Conservation (phyloP, 352 stramenopile genomes). For the Phytophthora fragariaefolia region DNA sequence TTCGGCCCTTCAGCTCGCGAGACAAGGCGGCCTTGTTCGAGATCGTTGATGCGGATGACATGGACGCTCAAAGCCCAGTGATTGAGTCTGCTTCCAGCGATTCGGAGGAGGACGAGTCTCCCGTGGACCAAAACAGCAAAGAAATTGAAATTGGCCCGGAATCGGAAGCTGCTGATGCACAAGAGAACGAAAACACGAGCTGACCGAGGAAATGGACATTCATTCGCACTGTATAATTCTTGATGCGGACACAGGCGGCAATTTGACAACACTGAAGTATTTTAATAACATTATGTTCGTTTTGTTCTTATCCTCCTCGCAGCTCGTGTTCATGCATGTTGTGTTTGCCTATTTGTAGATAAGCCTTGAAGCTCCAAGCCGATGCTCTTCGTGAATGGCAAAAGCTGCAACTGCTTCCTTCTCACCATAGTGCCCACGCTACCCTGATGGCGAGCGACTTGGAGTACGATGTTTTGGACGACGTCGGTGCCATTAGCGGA, state of each 20-base stretch:
- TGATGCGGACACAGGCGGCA: slow-evolving; percentile 10
- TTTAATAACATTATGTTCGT: slow-evolving; percentile 20
- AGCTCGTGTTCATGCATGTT: slow-evolving; percentile 5
- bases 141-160: slow-evolving; percentile 30
- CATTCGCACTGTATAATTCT: slow-evolving; percentile 7
- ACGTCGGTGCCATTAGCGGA: slow-evolving; percentile 29
- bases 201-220: slow-evolving; percentile 19
- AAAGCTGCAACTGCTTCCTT: slow-evolving; percentile 1
- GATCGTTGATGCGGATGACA: slow-evolving; percentile 63
- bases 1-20: slow-evolving; percentile 67
- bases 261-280: slow-evolving; percentile 22
- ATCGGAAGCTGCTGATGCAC: slow-evolving; percentile 12
- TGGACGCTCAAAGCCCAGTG: slow-evolving; percentile 51
- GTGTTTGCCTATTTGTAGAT: slow-evolving; percentile 27
- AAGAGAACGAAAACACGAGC: slow-evolving; percentile 15
- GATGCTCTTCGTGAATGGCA: slow-evolving; percentile 4
- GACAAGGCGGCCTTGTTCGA: slow-evolving; percentile 63
- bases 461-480: slow-evolving; percentile 14
- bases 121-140: slow-evolving; percentile 6
- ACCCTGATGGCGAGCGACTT: slow-evolving; percentile 6
- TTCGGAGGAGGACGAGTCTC: slow-evolving; percentile 15
- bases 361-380: neutral
- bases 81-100: slow-evolving; percentile 32
- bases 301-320: slow-evolving; percentile 13
- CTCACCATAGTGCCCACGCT: neutral